Evolutionary conservation across 257 asterid genomes (phyloP).

Genomic region (Striga asiatica): DNA sequence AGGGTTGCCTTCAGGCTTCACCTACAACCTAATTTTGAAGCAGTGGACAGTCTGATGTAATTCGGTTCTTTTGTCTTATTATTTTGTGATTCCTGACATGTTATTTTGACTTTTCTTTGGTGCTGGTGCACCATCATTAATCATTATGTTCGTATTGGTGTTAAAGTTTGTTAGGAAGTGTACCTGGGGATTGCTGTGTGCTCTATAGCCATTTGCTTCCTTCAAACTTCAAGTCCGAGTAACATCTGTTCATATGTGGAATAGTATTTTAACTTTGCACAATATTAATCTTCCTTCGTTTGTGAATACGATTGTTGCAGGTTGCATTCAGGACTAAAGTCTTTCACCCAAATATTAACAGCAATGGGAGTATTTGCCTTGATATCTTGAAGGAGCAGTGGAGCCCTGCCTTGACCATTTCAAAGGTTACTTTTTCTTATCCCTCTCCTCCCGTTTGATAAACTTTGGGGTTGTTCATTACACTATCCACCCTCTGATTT

Average conservation of each 20-base stretch:
- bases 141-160: background rate
- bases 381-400: constrained; percentile 30
- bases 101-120: background rate
- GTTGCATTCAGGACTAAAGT: constrained; percentile 28
- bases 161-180: background rate
- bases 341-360: constrained; percentile 26
- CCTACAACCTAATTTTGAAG: background rate
- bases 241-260: background rate
- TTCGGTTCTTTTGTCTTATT: background rate
- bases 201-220: background rate
- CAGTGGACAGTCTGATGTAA: background rate
- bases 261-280: background rate
- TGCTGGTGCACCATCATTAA: background rate
- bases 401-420: constrained; percentile 30
- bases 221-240: background rate
- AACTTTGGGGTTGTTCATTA: background rate
- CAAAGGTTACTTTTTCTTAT: constrained; percentile 15
- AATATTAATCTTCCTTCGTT: background rate
- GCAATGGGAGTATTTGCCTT: constrained; percentile 29
- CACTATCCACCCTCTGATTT: background rate
- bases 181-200: background rate
- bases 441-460: background rate
- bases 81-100: no score
- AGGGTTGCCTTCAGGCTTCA: background rate
- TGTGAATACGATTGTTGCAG: constrained; percentile 7